Evolutionary conservation across 768 basidiomycete genomes (phyloP), one percentile per base, ranked within the genome.

Genomic region (Pholiota microspora): DNA sequence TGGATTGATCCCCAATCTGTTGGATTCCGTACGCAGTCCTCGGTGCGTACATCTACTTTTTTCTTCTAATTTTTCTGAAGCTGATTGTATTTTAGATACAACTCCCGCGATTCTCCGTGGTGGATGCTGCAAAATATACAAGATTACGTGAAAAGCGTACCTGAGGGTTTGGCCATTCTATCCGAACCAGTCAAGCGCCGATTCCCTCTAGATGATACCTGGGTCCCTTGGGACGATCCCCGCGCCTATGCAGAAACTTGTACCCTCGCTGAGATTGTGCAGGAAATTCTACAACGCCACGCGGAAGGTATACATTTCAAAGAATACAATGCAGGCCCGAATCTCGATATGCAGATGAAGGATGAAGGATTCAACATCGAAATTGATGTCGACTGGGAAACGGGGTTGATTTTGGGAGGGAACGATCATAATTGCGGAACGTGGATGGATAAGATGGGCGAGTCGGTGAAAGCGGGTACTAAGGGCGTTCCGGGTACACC

Each of bases 401-500:
- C 92, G 1, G 97, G 97, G 1, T 69, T 98, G 56, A 83, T 96
- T 60, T 77, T 84, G 55, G 97, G 97, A 24, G 97, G 97, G 7
- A 98, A 85, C 68, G 72, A 73, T 52, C 71, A 79, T 63, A 96
- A 96, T 62, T 95, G 94, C 66, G 94, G 94, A 9, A 95, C 94
- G 1, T 96, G 94, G 94, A 94, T 94, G 94, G 94, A 96, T 75
- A 96, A 96, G 80, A 95, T 95, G 93, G 97, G 97, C 40, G 94
- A 96, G 66, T 94, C 91, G 2, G 77, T 75, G 55, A 91, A 85
- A 62, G 96, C 97, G 3, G 92, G 94, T 1, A 98, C 89, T 50
- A 97, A 95, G 71, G 97, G 97, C 25, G 70, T 89, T 27, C 97
- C 97, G n/a, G 97, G 93, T 8, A 96, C 95, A 0, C 95, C 97